Conservation (phyloP, 2,329 filamentous ascomycete species). For the Thielaviopsis ethacetica region DNA sequence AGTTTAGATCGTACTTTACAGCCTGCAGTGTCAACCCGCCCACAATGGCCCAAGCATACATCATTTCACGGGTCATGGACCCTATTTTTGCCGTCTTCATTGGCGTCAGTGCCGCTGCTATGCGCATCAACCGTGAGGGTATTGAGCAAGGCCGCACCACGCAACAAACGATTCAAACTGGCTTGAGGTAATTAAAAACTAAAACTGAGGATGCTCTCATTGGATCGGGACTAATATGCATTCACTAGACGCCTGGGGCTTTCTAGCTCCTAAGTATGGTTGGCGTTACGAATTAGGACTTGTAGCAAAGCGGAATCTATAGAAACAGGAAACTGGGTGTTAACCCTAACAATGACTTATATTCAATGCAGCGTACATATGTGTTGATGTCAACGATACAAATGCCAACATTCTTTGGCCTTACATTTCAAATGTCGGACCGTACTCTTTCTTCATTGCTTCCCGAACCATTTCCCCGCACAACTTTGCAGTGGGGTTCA, state of each 20-base stretch:
- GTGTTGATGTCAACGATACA: background rate
- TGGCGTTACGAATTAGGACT: background rate
- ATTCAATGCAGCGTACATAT: background rate
- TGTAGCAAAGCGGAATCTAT: no score
- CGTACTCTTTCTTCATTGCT: slow-evolving; percentile 54
- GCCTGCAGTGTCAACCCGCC: background rate
- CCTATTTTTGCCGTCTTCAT: slow-evolving; percentile 43
- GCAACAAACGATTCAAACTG: slow-evolving; percentile 31
- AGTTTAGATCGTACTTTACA: background rate
- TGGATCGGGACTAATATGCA: slow-evolving; percentile 3
- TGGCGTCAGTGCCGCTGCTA: slow-evolving; percentile 36
- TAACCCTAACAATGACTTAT: background rate
- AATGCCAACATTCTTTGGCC: background rate
- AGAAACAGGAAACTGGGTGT: background rate
- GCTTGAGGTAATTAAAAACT: slow-evolving; percentile 23
- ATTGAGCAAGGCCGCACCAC: slow-evolving; percentile 39
- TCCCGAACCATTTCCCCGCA: slow-evolving; percentile 54
- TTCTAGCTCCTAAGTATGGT: background rate
- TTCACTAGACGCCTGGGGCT: slow-evolving; percentile 15
- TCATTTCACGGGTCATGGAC: slow-evolving; percentile 41
- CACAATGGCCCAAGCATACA: slow-evolving; percentile 40
- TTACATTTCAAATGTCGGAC: slow-evolving; percentile 28
- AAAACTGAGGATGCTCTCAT: background rate
- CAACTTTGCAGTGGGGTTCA: slow-evolving; percentile 52
- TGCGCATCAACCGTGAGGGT: slow-evolving; percentile 43